A percentile compares a stretch with the other conserved stretches of the same genome.
phyloP scores from a whole-genome alignment of 2,329 filamentous ascomycete species.

The Aspergillus felis region DNA sequence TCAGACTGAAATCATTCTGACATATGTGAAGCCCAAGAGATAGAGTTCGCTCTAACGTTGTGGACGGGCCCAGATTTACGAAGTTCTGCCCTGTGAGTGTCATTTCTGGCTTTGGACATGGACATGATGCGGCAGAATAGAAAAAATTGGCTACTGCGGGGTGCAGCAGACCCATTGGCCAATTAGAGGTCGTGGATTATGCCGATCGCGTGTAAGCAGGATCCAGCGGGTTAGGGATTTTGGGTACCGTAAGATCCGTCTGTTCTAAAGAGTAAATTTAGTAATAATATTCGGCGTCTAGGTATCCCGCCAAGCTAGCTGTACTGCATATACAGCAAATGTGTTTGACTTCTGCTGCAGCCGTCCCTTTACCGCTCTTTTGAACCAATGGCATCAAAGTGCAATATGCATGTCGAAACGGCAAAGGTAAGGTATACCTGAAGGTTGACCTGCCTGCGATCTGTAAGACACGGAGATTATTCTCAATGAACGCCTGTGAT shows the following conservation, averaged over 20 bases:
- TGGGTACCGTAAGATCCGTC: not conserved
- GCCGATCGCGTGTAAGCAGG: not conserved
- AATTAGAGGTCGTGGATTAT: conserved; percentile 1
- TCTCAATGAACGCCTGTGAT: not conserved
- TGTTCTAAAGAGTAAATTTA: no score
- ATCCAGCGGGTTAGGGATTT: not conserved
- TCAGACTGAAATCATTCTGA: not conserved
- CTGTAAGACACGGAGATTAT: not conserved
- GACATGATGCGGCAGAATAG: not conserved
- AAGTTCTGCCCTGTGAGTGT: not conserved
- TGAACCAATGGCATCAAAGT: conserved; percentile 2
- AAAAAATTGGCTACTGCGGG: conserved; percentile 8
- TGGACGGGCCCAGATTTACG: not conserved
- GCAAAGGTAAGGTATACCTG: not conserved
- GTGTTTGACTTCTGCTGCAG: conserved; percentile 2
- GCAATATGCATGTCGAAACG: conserved; percentile 4
- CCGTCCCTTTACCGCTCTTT: conserved; percentile 12
- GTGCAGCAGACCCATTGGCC: conserved; percentile 13
- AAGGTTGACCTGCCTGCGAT: not conserved
- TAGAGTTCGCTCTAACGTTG: not conserved
- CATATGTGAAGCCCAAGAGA: not conserved
- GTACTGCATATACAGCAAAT: not conserved
- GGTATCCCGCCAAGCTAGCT: not conserved
- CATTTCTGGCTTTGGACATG: not conserved
- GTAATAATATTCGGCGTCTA: not conserved